phyloP scores from a whole-genome alignment of 2,329 filamentous ascomycete species.

The Trichoderma atrobrunneum region DNA sequence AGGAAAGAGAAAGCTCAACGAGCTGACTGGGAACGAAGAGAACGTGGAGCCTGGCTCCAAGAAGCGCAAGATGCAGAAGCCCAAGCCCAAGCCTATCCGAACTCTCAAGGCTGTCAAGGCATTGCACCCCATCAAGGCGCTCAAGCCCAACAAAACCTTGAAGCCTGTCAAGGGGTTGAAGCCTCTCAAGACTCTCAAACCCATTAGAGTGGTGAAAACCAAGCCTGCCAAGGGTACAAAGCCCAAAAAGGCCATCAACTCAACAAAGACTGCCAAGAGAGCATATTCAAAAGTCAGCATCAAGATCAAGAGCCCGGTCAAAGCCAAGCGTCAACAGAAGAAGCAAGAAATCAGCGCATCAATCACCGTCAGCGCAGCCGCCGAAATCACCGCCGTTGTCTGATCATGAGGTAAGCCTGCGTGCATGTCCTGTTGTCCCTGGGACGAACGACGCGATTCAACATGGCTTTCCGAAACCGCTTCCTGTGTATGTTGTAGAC shows the following conservation, averaged over 20 bases:
- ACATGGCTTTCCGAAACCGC: not conserved
- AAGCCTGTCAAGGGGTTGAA: not conserved
- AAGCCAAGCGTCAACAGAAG: not conserved
- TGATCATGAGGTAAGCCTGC: not conserved
- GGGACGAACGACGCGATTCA: not conserved
- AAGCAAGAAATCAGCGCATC: not conserved
- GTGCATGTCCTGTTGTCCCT: not conserved
- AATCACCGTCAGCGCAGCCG: conserved; percentile 2
- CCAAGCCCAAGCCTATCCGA: conserved; percentile 24
- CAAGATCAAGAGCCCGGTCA: not conserved
- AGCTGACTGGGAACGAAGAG: conserved; percentile 45
- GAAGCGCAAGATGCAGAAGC: conserved; percentile 40
- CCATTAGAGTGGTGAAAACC: not conserved
- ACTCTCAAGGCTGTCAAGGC: conserved; percentile 13
- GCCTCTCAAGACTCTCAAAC: not conserved
- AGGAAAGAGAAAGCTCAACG: conserved; percentile 57
- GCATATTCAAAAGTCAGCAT: not conserved
- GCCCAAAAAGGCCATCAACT: not conserved
- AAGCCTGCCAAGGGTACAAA: not conserved
- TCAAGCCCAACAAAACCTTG: not conserved
- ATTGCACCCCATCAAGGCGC: not conserved
- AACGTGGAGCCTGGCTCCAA: conserved; percentile 35
- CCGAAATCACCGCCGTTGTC: not conserved
- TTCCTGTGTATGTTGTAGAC: not conserved
- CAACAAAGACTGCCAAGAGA: not conserved